These are phyloP conservation scores for Pseudopyricularia cyperi DNA, from an alignment of 2,329 filamentous ascomycete genomes.

Conservation along the genomic window DNA sequence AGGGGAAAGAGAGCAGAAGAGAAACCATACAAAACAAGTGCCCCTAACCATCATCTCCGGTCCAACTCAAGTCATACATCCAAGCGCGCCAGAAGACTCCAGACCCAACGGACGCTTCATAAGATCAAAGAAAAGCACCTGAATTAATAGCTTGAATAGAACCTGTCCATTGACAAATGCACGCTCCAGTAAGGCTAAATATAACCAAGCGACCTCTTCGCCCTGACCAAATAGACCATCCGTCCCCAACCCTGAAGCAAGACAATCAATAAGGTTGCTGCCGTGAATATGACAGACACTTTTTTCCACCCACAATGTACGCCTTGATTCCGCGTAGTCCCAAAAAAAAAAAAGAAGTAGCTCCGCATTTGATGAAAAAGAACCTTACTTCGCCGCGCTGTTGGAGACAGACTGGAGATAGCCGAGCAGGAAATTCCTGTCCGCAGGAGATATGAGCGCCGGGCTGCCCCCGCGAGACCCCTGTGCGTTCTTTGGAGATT, in stretches of 20 bases:
- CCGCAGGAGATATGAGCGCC: conserved; percentile 50
- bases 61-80: no score
- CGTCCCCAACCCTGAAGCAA: neutral
- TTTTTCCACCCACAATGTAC: no score
- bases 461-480: conserved; percentile 32
- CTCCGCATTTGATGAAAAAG: no score
- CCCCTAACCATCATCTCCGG: no score
- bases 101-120: no score
- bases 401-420: conserved; percentile 51
- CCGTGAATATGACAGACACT: neutral
- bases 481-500: neutral
- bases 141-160: neutral
- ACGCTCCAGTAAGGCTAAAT: neutral
- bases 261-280: neutral
- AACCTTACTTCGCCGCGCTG: conserved; percentile 17
- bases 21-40: no score
- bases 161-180: neutral
- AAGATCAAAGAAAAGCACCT: no score
- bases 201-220: neutral
- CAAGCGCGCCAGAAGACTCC: no score
- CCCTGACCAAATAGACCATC: neutral
- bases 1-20: no score
- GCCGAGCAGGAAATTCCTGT: conserved; percentile 63
- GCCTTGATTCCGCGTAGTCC: neutral
- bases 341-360: neutral